A percentile compares a stretch with the other conserved stretches of the same genome.
phyloP scores from a whole-genome alignment of 129 eudicot species.

The Pittosporum tobira region DNA sequence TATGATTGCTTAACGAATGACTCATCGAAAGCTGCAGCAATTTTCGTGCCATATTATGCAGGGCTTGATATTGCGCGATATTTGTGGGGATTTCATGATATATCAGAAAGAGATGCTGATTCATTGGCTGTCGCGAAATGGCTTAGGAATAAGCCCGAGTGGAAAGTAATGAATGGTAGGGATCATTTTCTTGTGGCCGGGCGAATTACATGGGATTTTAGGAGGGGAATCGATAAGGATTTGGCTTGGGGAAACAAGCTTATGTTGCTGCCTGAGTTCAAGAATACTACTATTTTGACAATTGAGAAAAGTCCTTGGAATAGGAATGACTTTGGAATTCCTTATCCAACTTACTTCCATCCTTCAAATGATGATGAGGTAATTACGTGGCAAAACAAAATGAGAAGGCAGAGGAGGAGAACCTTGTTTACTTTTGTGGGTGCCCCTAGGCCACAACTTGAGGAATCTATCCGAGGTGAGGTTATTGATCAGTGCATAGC shows the following conservation, averaged over 20 bases:
- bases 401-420: conserved; percentile 31
- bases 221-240: conserved; percentile 35
- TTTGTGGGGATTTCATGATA: conserved; percentile 31
- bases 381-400: conserved; percentile 43
- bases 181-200: conserved; percentile 76
- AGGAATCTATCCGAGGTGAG: conserved; percentile 49
- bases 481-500: conserved; percentile 41
- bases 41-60: conserved; percentile 70
- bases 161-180: conserved; percentile 41
- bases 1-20: conserved; percentile 69
- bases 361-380: conserved; percentile 54
- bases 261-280: conserved; percentile 52
- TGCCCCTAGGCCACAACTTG: conserved; percentile 44
- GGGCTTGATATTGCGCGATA: conserved; percentile 70
- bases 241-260: conserved; percentile 71
- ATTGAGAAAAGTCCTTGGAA: conserved; percentile 90
- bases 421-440: conserved; percentile 58
- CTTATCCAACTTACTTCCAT: conserved; percentile 87
- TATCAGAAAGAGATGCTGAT: conserved; percentile 31
- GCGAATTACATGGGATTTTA: conserved; percentile 79
- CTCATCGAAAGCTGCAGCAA: conserved; percentile 59
- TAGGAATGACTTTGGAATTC: conserved; percentile 62
- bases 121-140: conserved; percentile 43
- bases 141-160: conserved; percentile 51
- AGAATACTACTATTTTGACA: conserved; percentile 54